Percentiles rank a stretch among this genome's conserved stretches.
phyloP scores from a whole-genome alignment of 768 basidiomycete species.

The Podaxis rugospora region DNA sequence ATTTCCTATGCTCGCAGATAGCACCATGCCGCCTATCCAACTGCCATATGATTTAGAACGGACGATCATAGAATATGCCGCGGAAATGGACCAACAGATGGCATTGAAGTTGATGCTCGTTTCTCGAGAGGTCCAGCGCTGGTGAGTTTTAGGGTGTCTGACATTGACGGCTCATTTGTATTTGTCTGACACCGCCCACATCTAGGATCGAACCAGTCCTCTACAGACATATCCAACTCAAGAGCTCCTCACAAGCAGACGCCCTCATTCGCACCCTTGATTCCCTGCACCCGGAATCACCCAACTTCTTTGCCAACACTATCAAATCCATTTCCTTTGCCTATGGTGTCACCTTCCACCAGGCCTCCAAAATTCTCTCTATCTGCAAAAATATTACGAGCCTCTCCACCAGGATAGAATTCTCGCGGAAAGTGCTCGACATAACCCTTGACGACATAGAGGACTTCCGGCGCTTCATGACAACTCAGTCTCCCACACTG shows the following conservation, averaged over 20 bases:
- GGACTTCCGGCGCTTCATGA: slow-evolving; percentile 1
- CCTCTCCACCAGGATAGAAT: not conserved
- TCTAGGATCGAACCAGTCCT: slow-evolving; percentile 7
- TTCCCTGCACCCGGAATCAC: not conserved
- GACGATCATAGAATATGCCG: slow-evolving; percentile 6
- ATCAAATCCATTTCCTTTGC: slow-evolving; percentile 9
- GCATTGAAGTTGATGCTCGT: not conserved
- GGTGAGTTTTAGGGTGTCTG: not conserved
- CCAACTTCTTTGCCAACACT: not conserved
- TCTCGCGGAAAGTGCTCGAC: not conserved
- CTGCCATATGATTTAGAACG: slow-evolving; percentile 10
- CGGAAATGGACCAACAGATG: slow-evolving; percentile 1
- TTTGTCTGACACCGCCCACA: not conserved
- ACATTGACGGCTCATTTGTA: not conserved
- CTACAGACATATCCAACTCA: slow-evolving; percentile 7
- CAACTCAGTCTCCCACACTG: not conserved
- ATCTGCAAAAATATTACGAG: not conserved
- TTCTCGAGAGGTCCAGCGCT: slow-evolving; percentile 8
- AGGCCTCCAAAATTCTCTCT: slow-evolving; percentile 7
- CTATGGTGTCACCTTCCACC: slow-evolving; percentile 8
- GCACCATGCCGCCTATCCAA: not conserved
- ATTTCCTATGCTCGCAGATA: not conserved
- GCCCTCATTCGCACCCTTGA: slow-evolving; percentile 8
- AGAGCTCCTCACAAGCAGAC: slow-evolving; percentile 2
- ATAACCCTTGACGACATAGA: slow-evolving; percentile 3